Evolutionary conservation across 305 asterid genomes (phyloP).

Genomic region (Rubia tinctorum): DNA sequence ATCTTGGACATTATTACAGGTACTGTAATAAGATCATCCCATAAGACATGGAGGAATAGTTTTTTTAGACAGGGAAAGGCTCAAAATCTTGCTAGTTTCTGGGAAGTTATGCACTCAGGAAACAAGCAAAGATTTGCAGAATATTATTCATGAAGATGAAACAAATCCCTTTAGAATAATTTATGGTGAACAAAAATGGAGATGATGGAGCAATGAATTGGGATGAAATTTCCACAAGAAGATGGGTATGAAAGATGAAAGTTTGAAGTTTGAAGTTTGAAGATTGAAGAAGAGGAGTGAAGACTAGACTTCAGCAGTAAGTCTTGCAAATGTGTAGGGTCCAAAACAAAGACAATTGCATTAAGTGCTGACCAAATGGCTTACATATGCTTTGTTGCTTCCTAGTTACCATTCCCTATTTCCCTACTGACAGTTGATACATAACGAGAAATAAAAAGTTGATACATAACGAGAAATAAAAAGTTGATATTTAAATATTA

Average conservation of each 20-base stretch:
- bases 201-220: not conserved
- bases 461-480: no score
- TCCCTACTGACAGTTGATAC: not conserved
- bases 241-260: not conserved
- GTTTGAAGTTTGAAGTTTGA: not conserved
- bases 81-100: conserved; percentile 22
- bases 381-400: not conserved
- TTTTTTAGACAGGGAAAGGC: not conserved
- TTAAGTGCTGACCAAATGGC: not conserved
- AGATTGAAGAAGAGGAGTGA: not conserved
- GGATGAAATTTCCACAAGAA: not conserved
- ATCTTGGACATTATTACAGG: conserved; percentile 8
- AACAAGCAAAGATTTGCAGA: not conserved
- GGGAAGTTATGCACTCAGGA: conserved; percentile 15
- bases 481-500: no score
- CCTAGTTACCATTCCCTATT: not conserved
- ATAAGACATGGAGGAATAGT: not conserved
- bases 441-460: no score
- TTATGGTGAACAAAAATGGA: not conserved
- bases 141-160: not conserved
- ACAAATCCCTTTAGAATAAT: not conserved
- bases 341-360: not conserved
- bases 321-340: not conserved
- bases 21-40: not conserved
- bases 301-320: not conserved